Evolutionary conservation across 345 rosid species (phyloP).

Genomic region (Hevea brasiliensis): DNA sequence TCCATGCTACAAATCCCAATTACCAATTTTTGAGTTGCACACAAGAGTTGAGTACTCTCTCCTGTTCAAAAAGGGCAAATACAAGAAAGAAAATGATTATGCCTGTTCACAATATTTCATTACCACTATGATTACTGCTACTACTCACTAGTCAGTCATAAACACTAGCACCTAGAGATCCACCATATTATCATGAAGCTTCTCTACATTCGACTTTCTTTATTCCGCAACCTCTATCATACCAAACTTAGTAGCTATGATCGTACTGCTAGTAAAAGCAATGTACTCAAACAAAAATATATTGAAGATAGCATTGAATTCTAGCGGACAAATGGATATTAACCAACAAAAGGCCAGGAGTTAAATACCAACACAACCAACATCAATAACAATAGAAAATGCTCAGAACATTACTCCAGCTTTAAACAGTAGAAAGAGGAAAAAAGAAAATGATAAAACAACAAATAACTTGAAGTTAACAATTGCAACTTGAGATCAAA

Average conservation of each 20-base stretch:
- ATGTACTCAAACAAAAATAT: not conserved
- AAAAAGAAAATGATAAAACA: slow-evolving; percentile 9
- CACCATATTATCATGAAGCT: slow-evolving; percentile 19
- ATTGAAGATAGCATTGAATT: slow-evolving; percentile 2
- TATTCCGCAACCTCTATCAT: slow-evolving; percentile 17
- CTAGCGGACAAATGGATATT: slow-evolving; percentile 11
- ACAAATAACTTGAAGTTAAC: slow-evolving; percentile 20
- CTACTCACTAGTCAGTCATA: slow-evolving; percentile 6
- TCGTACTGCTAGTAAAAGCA: slow-evolving; percentile 12
- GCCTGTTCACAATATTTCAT: slow-evolving; percentile 12
- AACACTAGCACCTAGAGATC: slow-evolving; percentile 16
- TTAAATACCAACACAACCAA: slow-evolving; percentile 4
- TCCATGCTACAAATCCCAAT: slow-evolving; percentile 14
- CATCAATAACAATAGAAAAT: slow-evolving; percentile 17
- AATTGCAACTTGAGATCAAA: slow-evolving; percentile 21
- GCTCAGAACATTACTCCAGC: slow-evolving; percentile 19
- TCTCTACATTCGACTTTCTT: slow-evolving; percentile 23
- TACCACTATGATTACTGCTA: slow-evolving; percentile 22
- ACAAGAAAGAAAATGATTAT: slow-evolving; percentile 25
- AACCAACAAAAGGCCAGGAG: slow-evolving; percentile 4
- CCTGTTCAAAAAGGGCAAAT: slow-evolving; percentile 31
- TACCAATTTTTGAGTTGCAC: not conserved
- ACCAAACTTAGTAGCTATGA: slow-evolving; percentile 2
- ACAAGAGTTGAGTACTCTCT: slow-evolving; percentile 7
- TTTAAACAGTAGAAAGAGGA: slow-evolving; percentile 8